A percentile compares a stretch with the other conserved stretches of the same genome.
Evolutionary conservation across 768 basidiomycete genomes (phyloP).

Genomic region (Lactarius psammicola): DNA sequence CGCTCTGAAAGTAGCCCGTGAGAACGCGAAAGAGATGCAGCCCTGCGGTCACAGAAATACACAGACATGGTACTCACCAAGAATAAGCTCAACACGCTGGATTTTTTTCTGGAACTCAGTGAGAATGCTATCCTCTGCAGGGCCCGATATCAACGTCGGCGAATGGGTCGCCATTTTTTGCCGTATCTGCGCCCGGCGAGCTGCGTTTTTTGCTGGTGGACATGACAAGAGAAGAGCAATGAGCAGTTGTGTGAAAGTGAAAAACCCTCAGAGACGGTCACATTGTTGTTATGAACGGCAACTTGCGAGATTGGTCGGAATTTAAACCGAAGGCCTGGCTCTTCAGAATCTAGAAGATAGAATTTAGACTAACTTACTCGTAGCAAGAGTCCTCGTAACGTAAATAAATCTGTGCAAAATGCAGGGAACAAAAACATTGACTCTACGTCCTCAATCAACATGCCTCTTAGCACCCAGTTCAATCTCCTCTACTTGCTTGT

Average conservation of each 20-base stretch:
- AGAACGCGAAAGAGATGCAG: conserved; percentile 13
- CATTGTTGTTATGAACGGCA: conserved; percentile 18
- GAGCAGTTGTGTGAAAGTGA: conserved; percentile 21
- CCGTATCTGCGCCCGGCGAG: conserved; percentile 75
- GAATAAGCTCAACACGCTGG: conserved; percentile 64
- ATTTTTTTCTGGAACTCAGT: conserved; percentile 64
- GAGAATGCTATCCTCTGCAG: conserved; percentile 71
- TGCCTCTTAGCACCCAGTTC: conserved; percentile 84
- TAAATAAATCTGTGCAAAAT: conserved; percentile 10
- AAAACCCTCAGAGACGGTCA: conserved; percentile 10
- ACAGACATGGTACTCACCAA: conserved; percentile 51
- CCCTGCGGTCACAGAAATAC: neutral
- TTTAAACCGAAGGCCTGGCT: conserved; percentile 20
- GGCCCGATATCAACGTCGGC: conserved; percentile 64
- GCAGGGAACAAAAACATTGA: neutral
- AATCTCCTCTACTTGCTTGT: conserved; percentile 58
- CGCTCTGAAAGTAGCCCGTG: conserved; percentile 49
- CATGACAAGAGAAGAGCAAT: conserved; percentile 32
- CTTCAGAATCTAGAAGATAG: conserved; percentile 1
- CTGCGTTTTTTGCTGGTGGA: conserved; percentile 61
- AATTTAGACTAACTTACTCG: conserved; percentile 8
- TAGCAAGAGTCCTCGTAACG: neutral
- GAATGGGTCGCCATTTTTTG: conserved; percentile 58
- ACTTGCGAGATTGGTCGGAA: conserved; percentile 19
- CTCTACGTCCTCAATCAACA: conserved; percentile 50